A percentile compares a stretch with the other conserved stretches of the same genome.
Evolutionary conservation across 148 eudicot species (phyloP).

Genomic region (Camellia lanceoleosa): DNA sequence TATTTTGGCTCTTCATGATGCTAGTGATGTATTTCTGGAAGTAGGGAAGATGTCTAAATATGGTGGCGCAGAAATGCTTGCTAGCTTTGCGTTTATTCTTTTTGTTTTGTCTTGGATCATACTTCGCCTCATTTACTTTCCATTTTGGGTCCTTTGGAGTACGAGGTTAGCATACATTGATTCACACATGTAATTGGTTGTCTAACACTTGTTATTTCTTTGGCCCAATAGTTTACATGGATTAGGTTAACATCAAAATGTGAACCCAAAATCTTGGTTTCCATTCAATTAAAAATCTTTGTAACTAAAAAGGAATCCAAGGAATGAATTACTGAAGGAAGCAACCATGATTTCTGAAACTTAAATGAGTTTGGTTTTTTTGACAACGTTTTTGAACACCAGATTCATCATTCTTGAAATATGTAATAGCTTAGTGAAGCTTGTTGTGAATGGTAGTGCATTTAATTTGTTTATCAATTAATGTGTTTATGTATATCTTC

Average conservation of each 20-base stretch:
- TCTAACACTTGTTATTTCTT: not conserved
- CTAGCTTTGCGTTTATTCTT: constrained; percentile 76
- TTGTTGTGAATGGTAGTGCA: not conserved
- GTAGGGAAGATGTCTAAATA: constrained; percentile 96
- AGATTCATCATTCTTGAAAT: not conserved
- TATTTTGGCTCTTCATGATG: constrained; percentile 92
- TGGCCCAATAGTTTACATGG: not conserved
- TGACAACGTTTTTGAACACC: not conserved
- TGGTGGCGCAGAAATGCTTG: constrained; percentile 74
- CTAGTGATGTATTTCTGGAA: constrained; percentile 90
- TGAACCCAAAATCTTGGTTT: not conserved
- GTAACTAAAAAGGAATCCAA: constrained; percentile 1
- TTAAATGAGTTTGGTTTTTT: not conserved
- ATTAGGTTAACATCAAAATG: not conserved
- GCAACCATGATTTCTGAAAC: not conserved
- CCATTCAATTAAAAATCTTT: not conserved
- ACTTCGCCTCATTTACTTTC: constrained; percentile 86
- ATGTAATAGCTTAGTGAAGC: not conserved
- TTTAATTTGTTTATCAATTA: not conserved
- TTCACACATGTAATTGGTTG: not conserved
- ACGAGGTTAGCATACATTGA: constrained; percentile 54
- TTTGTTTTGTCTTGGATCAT: constrained; percentile 83
- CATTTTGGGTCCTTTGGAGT: constrained; percentile 94
- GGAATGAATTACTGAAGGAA: not conserved
- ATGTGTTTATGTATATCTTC: not conserved